Base-by-base conservation (phyloP, 208 protist genomes). In the Porcisia hertigi region DNA sequence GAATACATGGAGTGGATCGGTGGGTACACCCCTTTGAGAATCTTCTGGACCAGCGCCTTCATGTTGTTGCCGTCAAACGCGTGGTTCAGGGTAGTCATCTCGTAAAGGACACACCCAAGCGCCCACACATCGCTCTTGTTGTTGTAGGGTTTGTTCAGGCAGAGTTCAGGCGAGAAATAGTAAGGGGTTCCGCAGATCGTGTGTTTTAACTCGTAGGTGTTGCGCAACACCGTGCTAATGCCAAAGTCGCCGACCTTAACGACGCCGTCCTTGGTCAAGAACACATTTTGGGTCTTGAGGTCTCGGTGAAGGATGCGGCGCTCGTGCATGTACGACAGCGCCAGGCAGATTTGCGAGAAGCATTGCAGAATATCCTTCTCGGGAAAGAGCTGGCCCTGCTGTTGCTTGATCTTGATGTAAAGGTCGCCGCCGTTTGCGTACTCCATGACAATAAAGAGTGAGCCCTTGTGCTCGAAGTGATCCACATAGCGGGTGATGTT, bases 81-180 rank as follows among this genome's bases (percentile, higher is more conserved):
- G 74, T 95, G 89, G 52, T 88, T 94, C 7, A 98, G 92, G n/a
- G 93, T 97, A 5, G 92, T 86, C 75, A 98, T 85, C 82, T 98
- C 94, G 77, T 98, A 98, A 54, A 98, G 79, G 77, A 98, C 90
- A 65, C 92, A 96, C 18, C 94, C 94, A 12, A 98, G 86, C 1
- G 95, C 93, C 96, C 96, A 98, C 12, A 98, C 88, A 84, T 99
- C 96, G 75, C 90, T 94, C 86, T 98, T 98, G 79, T 94, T 94
- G 82, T 98, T 98, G 94, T 98, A 98, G 39, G 95, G 95, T 69
- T 95, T 88, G 83, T 96, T 98, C 25, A 97, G 79, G 80, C 95
- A 98, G 67, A 99, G 85, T 83, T 99, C 96, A 9, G 97, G 98
- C 3, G 91, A 97, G 82, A 99, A 96, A 82, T 99, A 99, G 82